These are phyloP conservation scores for Cladophialophora chaetospira DNA, from an alignment of 2,329 filamentous ascomycete genomes.

Conservation along the genomic window DNA sequence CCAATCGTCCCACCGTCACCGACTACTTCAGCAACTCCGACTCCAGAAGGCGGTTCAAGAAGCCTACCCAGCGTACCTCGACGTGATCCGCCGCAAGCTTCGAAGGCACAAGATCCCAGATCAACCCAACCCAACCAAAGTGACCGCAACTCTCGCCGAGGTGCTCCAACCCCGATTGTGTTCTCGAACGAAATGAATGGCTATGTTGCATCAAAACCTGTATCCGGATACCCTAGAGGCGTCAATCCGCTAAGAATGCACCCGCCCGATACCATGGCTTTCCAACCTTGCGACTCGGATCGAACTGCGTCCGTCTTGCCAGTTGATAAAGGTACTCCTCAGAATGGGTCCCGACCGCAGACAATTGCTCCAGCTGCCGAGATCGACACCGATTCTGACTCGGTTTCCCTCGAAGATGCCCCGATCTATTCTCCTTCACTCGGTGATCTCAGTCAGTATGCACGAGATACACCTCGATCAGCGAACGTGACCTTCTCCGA, in stretches of 20 bases:
- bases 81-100: neutral
- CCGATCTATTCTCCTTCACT: slow-evolving; percentile 33
- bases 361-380: slow-evolving; percentile 1
- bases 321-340: neutral
- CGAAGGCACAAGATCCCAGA: neutral
- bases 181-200: slow-evolving; percentile 23
- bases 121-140: neutral
- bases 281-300: slow-evolving; percentile 1
- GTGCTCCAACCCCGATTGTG: slow-evolving; percentile 13
- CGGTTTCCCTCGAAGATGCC: slow-evolving; percentile 25
- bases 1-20: neutral
- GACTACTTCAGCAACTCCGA: neutral
- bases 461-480: slow-evolving; percentile 26
- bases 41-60: neutral
- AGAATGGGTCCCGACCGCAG: neutral
- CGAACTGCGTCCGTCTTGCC: neutral
- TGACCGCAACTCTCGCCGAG: neutral
- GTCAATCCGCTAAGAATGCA: slow-evolving; percentile 31
- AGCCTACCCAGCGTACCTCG: neutral
- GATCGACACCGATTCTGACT: slow-evolving; percentile 23
- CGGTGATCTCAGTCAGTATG: slow-evolving; percentile 31
- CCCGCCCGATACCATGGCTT: slow-evolving; percentile 24
- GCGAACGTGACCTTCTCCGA: neutral
- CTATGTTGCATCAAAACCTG: slow-evolving; percentile 20
- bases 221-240: slow-evolving; percentile 10